Percentiles rank a stretch among this genome's conserved stretches.
phyloP scores from a whole-genome alignment of 2,329 filamentous ascomycete species.

The Huntiella decipiens region DNA sequence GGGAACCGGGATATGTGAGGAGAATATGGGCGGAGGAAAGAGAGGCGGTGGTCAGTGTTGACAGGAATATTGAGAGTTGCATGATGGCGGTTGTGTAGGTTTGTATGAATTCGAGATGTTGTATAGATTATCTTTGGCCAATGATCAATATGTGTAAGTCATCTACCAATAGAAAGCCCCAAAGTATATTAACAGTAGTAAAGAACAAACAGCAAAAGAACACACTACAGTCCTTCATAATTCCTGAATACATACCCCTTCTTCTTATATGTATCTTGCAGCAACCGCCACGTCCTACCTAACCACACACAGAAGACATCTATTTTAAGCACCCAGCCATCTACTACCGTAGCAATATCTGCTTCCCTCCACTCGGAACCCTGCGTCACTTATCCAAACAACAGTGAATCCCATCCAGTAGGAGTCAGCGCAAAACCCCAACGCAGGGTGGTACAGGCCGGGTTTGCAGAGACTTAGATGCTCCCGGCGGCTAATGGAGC shows the following conservation, averaged over 20 bases:
- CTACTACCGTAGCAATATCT: background rate
- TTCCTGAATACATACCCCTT: too few relatives aligned
- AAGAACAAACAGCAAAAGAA: background rate
- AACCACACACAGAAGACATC: background rate
- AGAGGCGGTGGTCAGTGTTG: conserved; percentile 9
- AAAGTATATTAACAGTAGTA: background rate
- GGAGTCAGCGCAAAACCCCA: too few relatives aligned
- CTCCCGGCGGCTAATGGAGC: too few relatives aligned
- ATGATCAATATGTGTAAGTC: too few relatives aligned
- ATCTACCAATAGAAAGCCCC: too few relatives aligned
- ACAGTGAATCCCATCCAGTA: too few relatives aligned
- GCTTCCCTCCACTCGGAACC: background rate
- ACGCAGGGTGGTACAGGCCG: too few relatives aligned
- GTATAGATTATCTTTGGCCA: background rate
- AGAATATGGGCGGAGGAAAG: conserved; percentile 28
- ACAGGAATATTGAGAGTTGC: background rate
- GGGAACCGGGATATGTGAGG: conserved; percentile 45
- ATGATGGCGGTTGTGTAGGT: background rate
- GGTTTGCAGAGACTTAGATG: too few relatives aligned
- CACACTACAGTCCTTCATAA: background rate
- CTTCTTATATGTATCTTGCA: too few relatives aligned
- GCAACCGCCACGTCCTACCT: background rate
- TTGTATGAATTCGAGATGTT: background rate
- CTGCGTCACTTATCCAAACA: background rate
- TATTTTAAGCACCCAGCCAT: background rate